A percentile compares a stretch with the other conserved stretches of the same genome.
These are phyloP conservation scores for Leccinellum rugosiceps DNA, from an alignment of 768 basidiomycete genomes.

Conservation along the genomic window DNA sequence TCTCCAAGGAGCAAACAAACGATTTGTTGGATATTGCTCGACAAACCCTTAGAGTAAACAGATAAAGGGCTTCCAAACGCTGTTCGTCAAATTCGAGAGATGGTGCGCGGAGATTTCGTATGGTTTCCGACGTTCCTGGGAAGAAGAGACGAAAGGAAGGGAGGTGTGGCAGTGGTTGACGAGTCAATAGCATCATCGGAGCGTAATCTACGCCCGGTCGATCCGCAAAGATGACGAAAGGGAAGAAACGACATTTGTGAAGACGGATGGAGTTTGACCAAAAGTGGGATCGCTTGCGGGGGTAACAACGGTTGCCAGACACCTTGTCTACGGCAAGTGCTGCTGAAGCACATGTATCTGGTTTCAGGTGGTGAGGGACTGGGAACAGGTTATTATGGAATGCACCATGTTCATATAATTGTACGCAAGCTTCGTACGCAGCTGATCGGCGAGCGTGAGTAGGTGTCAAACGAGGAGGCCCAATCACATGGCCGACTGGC, in stretches of 20 bases:
- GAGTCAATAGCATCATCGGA: slow-evolving; percentile 65
- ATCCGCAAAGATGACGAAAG: slow-evolving; percentile 42
- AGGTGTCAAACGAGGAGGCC: slow-evolving; percentile 44
- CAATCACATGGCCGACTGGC: slow-evolving; percentile 39
- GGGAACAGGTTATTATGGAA: slow-evolving; percentile 51
- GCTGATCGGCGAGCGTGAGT: slow-evolving; percentile 57
- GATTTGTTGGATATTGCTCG: slow-evolving; percentile 68
- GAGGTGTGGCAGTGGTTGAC: slow-evolving; percentile 60
- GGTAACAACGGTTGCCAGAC: slow-evolving; percentile 52
- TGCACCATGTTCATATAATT: slow-evolving; percentile 46
- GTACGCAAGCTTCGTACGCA: slow-evolving; percentile 53
- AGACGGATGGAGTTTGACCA: slow-evolving; percentile 49
- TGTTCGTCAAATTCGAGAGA: slow-evolving; percentile 48
- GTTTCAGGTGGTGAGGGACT: slow-evolving; percentile 1
- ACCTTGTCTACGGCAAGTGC: slow-evolving; percentile 24
- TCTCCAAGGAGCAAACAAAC: slow-evolving; percentile 48
- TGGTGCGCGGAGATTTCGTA: slow-evolving; percentile 45
- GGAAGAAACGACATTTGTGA: slow-evolving; percentile 19
- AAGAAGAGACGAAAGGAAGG: slow-evolving; percentile 58
- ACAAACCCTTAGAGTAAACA: slow-evolving; percentile 62
- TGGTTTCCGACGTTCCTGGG: slow-evolving; percentile 40
- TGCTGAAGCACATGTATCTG: neutral
- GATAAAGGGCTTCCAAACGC: slow-evolving; percentile 47
- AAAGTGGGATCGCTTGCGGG: slow-evolving; percentile 59
- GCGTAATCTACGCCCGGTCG: slow-evolving; percentile 38